Conservation (phyloP, 108 stramenopile genomes). For the Asterionellopsis glacialis region DNA sequence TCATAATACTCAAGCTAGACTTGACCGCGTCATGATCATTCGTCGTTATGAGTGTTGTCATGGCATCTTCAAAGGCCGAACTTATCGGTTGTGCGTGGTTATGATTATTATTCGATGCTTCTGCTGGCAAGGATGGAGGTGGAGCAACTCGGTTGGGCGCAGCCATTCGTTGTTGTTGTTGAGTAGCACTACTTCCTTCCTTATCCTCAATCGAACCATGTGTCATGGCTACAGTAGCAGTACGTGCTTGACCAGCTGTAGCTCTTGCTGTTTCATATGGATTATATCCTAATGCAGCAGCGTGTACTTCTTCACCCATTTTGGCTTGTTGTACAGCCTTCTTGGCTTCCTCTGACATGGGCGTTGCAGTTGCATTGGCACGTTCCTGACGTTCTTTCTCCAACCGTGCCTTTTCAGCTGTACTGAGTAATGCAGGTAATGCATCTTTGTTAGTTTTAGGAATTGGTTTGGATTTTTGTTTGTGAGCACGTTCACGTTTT, state of each 20-base stretch:
- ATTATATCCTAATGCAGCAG: slow-evolving; percentile 71
- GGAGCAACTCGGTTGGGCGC: slow-evolving; percentile 16
- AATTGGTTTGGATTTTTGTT: slow-evolving; percentile 47
- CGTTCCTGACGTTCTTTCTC: slow-evolving; percentile 7
- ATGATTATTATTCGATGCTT: too few relatives aligned
- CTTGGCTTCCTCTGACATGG: slow-evolving; percentile 44
- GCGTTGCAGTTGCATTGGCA: slow-evolving; percentile 4
- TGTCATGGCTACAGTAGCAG: slow-evolving; percentile 46
- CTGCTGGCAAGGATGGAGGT: slow-evolving; percentile 14
- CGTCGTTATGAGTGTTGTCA: slow-evolving; percentile 38
- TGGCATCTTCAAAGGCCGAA: slow-evolving; percentile 49
- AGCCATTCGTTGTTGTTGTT: too few relatives aligned
- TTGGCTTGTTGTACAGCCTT: slow-evolving; percentile 64
- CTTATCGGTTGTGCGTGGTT: slow-evolving; percentile 9
- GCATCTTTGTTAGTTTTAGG: slow-evolving; percentile 25
- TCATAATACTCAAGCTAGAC: slow-evolving; percentile 40
- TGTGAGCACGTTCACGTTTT: slow-evolving; percentile 68
- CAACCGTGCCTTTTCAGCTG: slow-evolving; percentile 17
- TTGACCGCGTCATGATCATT: slow-evolving; percentile 24
- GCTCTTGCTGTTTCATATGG: slow-evolving; percentile 69
- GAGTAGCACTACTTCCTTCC: slow-evolving; percentile 5
- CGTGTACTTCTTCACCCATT: slow-evolving; percentile 37
- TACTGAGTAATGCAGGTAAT: background rate
- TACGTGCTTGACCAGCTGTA: slow-evolving; percentile 74
- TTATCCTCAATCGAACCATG: slow-evolving; percentile 47